phyloP scores from a whole-genome alignment of 1,284 basidiomycete genomes.

The Fomes fomentarius region DNA sequence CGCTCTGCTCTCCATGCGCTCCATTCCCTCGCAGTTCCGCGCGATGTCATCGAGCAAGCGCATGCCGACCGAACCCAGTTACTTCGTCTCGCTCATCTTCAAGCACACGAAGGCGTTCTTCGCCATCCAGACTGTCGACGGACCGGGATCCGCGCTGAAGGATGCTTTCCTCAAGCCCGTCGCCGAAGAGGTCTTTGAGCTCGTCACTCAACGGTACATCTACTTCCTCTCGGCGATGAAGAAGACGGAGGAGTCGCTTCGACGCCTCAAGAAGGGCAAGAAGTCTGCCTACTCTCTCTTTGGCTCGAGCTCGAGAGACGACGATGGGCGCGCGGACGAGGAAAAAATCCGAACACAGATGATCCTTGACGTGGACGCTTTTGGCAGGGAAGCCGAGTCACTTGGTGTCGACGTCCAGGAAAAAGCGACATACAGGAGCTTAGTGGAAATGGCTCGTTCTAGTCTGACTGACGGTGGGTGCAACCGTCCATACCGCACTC shows the following conservation, averaged over 20 bases:
- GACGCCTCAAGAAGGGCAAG: constrained; percentile 84
- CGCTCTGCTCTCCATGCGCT: constrained; percentile 83
- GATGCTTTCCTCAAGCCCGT: constrained; percentile 56
- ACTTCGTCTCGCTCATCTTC: constrained; percentile 83
- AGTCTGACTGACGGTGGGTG: constrained; percentile 32
- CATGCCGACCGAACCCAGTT: constrained; percentile 75
- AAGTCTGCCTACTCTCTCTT: constrained; percentile 79
- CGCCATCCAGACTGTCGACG: constrained; percentile 56
- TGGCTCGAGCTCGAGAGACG: constrained; percentile 53
- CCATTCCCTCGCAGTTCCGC: constrained; percentile 86
- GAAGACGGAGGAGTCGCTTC: constrained; percentile 88
- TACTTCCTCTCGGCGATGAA: constrained; percentile 79
- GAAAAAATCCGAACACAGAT: constrained; percentile 85
- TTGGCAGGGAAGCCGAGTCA: constrained; percentile 74
- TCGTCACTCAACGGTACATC: constrained; percentile 71
- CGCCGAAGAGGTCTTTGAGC: constrained; percentile 72
- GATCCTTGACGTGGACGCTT: constrained; percentile 82
- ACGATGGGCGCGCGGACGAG: constrained; percentile 73
- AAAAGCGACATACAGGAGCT: constrained; percentile 56
- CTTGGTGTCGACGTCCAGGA: constrained; percentile 68
- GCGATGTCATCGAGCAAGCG: constrained; percentile 75
- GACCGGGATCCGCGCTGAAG: constrained; percentile 60
- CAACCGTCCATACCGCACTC: no score
- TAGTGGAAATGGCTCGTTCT: constrained; percentile 63
- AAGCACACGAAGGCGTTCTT: constrained; percentile 85